A percentile compares a stretch with the other conserved stretches of the same genome.
Conservation (phyloP, 129 eudicot genomes). For the Saussurea involucrata region DNA sequence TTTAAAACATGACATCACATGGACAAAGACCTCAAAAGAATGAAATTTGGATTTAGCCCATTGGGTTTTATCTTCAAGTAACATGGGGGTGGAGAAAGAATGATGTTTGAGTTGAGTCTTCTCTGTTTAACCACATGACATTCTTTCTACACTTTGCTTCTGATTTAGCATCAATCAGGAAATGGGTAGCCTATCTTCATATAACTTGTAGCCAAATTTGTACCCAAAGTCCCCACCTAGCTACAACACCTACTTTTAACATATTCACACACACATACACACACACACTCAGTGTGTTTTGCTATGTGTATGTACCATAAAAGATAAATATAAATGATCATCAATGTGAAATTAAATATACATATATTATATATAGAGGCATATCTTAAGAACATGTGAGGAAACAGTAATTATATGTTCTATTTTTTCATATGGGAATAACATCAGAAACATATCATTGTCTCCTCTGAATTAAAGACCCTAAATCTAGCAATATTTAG, state of each 20-base stretch:
- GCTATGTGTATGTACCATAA: slow-evolving; percentile 12
- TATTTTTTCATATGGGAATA: slow-evolving; percentile 21
- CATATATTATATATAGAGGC: slow-evolving; percentile 6
- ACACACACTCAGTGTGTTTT: slow-evolving; percentile 10
- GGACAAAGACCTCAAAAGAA: neutral
- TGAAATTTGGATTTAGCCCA: neutral
- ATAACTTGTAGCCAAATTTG: slow-evolving; percentile 35
- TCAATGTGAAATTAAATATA: slow-evolving; percentile 15
- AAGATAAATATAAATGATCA: slow-evolving; percentile 8
- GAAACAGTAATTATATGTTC: slow-evolving; percentile 26
- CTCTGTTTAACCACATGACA: slow-evolving; percentile 32
- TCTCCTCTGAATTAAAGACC: slow-evolving; percentile 34
- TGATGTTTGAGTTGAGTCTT: slow-evolving; percentile 12
- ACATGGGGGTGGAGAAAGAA: neutral
- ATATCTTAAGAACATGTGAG: slow-evolving; percentile 30
- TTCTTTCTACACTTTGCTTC: slow-evolving; percentile 25
- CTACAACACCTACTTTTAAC: slow-evolving; percentile 31
- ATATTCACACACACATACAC: slow-evolving; percentile 19
- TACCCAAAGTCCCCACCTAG: slow-evolving; percentile 31
- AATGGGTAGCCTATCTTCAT: slow-evolving; percentile 23
- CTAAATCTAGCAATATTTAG: slow-evolving; percentile 39
- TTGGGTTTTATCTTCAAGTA: neutral
- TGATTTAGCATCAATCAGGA: slow-evolving; percentile 15
- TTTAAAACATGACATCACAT: neutral
- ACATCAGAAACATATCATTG: slow-evolving; percentile 30